Base-by-base conservation (phyloP, 805 yeast species). In the Torulaspora delbrueckii region DNA sequence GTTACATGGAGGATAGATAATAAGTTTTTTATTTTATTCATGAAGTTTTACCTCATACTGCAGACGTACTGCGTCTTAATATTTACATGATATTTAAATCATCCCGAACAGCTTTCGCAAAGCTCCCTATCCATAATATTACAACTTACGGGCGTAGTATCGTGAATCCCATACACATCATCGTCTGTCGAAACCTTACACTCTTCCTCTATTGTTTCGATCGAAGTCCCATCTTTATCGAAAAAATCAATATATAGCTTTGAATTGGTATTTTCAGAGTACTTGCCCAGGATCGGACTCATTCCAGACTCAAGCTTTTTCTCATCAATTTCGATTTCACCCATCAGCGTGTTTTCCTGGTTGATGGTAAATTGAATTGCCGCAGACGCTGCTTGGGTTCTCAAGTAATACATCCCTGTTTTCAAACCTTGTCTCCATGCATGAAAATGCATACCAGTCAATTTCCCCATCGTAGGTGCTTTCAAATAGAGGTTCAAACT, bases 81-180 rank as follows among this genome's bases (percentile, higher is more conserved):
- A 40, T 32, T 40, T 32, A 40, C 37, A 32, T 40, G 35, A 12
- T 24, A 12, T 26, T n/a, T 33, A 14, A 9, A 8, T 71, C 28
- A 90, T 71, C 97, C 97, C 40, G 97, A 90, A 74, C 98, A 90
- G 95, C 91, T 90, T 62, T 90, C 90, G 70, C 98, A 90, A 35
- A 96, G 77, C 69, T 85, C 96, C 40, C 95, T 95, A 72, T 89
- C 89, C 64, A 82, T 79, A 66, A 88, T 86, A 45, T 96, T 91
- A 74, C 97, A 90, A 30, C 95, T 95, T 67, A 90, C 79, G 19
- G 85, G 96, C 66, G 88, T 82, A 19, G 91, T 81, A 67, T 89
- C 86, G 75, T 74, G 90, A 56, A 89, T 89, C 63, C 90, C 95
- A 48, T 73, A 80, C 54, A 80, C 88, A 18, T 71, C 67, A 52